phyloP scores from a whole-genome alignment of 2,329 filamentous ascomycete genomes.

The Blastomyces gilchristii region DNA sequence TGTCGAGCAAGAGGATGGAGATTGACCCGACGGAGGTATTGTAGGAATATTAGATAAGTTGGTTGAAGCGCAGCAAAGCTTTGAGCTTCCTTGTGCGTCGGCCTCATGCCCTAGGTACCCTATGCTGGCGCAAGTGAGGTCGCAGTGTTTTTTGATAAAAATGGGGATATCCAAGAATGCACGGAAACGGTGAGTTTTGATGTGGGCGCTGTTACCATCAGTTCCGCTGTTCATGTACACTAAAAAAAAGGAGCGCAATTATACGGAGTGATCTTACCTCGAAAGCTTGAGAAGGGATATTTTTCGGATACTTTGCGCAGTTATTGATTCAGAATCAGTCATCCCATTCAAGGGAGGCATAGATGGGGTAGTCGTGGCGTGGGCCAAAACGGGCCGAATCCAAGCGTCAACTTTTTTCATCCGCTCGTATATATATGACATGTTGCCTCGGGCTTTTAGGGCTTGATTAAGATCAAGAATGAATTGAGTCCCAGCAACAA shows the following conservation, averaged over 20 bases:
- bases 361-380: constrained; percentile 23
- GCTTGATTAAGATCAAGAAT: constrained; percentile 33
- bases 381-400: constrained; percentile 29
- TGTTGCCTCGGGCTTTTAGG: constrained; percentile 26
- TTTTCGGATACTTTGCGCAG: constrained; percentile 31
- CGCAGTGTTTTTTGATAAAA: constrained; percentile 38
- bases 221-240: neutral
- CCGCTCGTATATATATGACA: constrained; percentile 32
- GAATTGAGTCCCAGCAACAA: constrained; percentile 34
- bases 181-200: constrained; percentile 38
- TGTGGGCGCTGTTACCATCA: constrained; percentile 29
- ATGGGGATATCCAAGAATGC: constrained; percentile 39
- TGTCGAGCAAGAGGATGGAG: constrained; percentile 25
- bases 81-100: constrained; percentile 20
- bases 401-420: constrained; percentile 35
- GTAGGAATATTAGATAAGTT: constrained; percentile 24
- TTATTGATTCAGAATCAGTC: constrained; percentile 26
- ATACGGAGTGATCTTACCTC: constrained; percentile 23
- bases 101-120: constrained; percentile 9
- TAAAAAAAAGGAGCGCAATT: constrained; percentile 6
- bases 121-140: constrained; percentile 23
- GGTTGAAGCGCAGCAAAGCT: constrained; percentile 26
- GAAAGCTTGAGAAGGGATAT: constrained; percentile 37
- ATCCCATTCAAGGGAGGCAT: constrained; percentile 19
- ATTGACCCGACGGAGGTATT: constrained; percentile 23